Percentiles rank a stretch among this genome's conserved stretches.
Evolutionary conservation across 2,329 filamentous ascomycete species (phyloP).

Genomic region (Fusarium hostae): DNA sequence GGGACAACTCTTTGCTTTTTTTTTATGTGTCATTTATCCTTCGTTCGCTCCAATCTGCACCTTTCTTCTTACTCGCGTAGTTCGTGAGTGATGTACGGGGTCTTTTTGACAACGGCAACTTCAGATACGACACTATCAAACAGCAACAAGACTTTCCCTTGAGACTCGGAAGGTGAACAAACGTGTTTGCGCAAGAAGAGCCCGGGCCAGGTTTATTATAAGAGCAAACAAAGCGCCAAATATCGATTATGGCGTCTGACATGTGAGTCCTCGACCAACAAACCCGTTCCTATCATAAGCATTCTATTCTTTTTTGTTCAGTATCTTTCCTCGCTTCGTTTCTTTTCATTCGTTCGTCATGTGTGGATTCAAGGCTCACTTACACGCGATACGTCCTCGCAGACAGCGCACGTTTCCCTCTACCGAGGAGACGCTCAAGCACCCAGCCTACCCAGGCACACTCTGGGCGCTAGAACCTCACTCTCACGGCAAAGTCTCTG

Average conservation of each 20-base stretch:
- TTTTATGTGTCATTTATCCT: not conserved
- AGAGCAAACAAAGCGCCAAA: constrained; percentile 24
- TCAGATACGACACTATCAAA: not conserved
- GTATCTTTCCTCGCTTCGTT: not conserved
- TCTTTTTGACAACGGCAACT: not conserved
- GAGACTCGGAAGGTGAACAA: constrained; percentile 6
- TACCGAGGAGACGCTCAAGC: constrained; percentile 68
- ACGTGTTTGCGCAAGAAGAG: constrained; percentile 12
- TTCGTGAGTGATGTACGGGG: constrained; percentile 4
- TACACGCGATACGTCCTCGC: constrained; percentile 13
- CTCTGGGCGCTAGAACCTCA: constrained; percentile 77
- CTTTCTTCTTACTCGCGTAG: not conserved
- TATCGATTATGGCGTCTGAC: constrained; percentile 19
- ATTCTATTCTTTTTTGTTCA: not conserved
- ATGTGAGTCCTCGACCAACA: constrained; percentile 23
- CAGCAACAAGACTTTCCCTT: not conserved
- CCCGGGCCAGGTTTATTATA: constrained; percentile 1
- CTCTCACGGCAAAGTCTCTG: constrained; percentile 67
- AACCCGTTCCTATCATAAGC: not conserved
- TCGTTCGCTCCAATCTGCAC: not conserved
- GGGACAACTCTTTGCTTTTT: not conserved
- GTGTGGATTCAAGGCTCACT: constrained; percentile 11
- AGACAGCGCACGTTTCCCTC: constrained; percentile 51
- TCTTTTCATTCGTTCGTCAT: not conserved
- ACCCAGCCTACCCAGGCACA: constrained; percentile 73